Percentiles rank a stretch among this genome's conserved stretches.
Evolutionary conservation across 2,329 filamentous ascomycete genomes (phyloP).

Genomic region (Exophiala lecanii-corni): DNA sequence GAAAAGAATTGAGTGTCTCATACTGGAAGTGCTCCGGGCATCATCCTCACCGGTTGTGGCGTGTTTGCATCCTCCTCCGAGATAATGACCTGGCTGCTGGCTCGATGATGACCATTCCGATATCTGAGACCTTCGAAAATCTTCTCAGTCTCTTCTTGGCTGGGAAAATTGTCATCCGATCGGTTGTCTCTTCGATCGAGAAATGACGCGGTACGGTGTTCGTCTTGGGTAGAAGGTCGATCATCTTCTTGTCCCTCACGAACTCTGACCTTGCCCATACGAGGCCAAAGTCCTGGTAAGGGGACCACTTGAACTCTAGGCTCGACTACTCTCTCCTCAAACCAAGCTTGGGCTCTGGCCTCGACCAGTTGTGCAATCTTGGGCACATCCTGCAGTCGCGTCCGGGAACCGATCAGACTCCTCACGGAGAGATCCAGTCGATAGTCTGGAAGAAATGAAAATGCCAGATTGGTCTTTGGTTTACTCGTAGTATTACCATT

Average conservation of each 20-base stretch:
- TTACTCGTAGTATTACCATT: constrained; percentile 43
- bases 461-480: constrained; percentile 79
- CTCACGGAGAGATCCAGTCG: constrained; percentile 61
- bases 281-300: constrained; percentile 58
- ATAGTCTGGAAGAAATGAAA: constrained; percentile 72
- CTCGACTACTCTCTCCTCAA: constrained; percentile 62
- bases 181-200: constrained; percentile 11
- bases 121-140: constrained; percentile 21
- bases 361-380: constrained; percentile 64
- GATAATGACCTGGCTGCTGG: constrained; percentile 22
- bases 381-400: constrained; percentile 60
- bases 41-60: constrained; percentile 12
- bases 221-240: constrained; percentile 21
- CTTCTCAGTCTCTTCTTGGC: constrained; percentile 25
- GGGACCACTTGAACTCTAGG: constrained; percentile 62
- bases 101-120: constrained; percentile 14
- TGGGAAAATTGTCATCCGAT: constrained; percentile 26
- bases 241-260: constrained; percentile 35
- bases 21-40: constrained; percentile 20
- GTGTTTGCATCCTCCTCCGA: constrained; percentile 16
- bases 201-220: constrained; percentile 15
- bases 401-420: constrained; percentile 59
- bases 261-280: constrained; percentile 48
- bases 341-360: constrained; percentile 61
- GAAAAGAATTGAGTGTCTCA: too few species aligned